These are phyloP conservation scores for Apiotrichum veenhuisii DNA, from an alignment of 1,284 basidiomycete genomes.

Conservation along the genomic window DNA sequence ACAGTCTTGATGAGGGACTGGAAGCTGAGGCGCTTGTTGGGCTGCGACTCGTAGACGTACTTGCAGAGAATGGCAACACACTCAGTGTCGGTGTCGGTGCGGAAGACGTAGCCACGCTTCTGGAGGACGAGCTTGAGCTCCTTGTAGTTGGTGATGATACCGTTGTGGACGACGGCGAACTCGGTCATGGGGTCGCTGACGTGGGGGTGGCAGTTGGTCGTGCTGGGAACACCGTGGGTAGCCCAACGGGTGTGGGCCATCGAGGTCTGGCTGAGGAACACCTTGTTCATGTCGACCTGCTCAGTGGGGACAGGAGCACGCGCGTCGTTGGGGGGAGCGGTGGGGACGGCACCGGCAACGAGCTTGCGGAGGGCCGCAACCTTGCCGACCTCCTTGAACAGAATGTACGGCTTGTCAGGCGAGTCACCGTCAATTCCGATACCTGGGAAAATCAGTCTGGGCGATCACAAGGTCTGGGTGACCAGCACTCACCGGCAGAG, in stretches of 20 bases:
- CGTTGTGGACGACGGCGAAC: slow-evolving; percentile 96
- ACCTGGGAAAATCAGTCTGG: slow-evolving; percentile 52
- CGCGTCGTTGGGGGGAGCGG: slow-evolving; percentile 19
- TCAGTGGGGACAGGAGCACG: slow-evolving; percentile 16
- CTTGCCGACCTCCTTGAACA: slow-evolving; percentile 99
- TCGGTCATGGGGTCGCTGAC: slow-evolving; percentile 74
- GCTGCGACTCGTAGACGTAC: slow-evolving; percentile 93
- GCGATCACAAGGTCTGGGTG: neutral
- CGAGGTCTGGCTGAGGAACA: slow-evolving; percentile 82
- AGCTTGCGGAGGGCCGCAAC: slow-evolving; percentile 90
- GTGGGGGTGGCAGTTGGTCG: slow-evolving; percentile 93
- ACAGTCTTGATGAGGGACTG: slow-evolving; percentile 92
- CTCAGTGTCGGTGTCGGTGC: slow-evolving; percentile 97
- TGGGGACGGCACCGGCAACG: slow-evolving; percentile 64
- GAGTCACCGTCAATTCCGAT: slow-evolving; percentile 93
- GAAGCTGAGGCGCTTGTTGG: slow-evolving; percentile 83
- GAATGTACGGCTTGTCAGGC: slow-evolving; percentile 60
- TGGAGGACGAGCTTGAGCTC: slow-evolving; percentile 90
- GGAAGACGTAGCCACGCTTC: slow-evolving; percentile 92
- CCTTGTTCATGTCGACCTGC: slow-evolving; percentile 72
- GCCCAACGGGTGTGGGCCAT: slow-evolving; percentile 99
- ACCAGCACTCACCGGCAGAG: slow-evolving; percentile 62
- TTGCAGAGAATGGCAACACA: slow-evolving; percentile 93
- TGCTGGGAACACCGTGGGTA: slow-evolving; percentile 90
- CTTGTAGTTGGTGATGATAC: slow-evolving; percentile 92